A percentile compares a stretch with the other conserved stretches of the same genome.
phyloP scores from a whole-genome alignment of 495 filamentous ascomycete species.

The Podospora sp. region DNA sequence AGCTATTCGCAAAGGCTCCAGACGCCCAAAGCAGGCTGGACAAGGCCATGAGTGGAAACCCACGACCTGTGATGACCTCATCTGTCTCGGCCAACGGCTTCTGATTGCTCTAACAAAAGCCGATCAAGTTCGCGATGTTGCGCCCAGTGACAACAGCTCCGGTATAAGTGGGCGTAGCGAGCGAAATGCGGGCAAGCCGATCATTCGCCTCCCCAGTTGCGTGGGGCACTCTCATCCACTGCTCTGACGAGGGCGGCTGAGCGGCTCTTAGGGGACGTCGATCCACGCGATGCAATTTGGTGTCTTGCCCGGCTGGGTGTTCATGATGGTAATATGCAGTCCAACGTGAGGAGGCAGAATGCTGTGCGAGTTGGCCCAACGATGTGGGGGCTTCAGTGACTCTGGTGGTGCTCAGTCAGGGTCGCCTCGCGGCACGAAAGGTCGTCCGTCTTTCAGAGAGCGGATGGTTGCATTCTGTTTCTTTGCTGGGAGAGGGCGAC shows the following conservation, averaged over 20 bases:
- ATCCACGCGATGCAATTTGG: neutral
- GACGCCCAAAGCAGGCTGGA: neutral
- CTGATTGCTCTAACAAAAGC: constrained; percentile 3
- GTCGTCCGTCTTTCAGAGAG: neutral
- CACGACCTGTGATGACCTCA: constrained; percentile 18
- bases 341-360: constrained; percentile 9
- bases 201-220: constrained; percentile 20
- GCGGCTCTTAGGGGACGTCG: constrained; percentile 17
- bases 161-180: neutral
- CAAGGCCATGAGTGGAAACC: neutral
- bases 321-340: constrained; percentile 18
- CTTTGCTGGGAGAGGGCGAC: neutral
- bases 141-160: neutral
- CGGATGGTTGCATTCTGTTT: neutral
- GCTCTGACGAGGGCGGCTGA: constrained; percentile 17
- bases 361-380: constrained; percentile 4
- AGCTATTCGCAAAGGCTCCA: constrained; percentile 23
- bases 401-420: neutral
- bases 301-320: neutral
- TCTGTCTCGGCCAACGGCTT: constrained; percentile 8
- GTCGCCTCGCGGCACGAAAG: constrained; percentile 9
- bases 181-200: constrained; percentile 17
- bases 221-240: constrained; percentile 27
- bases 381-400: neutral
- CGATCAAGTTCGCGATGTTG: neutral